These are phyloP conservation scores for Oxytropis ochrocephala DNA, from an alignment of 306 rosid genomes.

Conservation along the genomic window DNA sequence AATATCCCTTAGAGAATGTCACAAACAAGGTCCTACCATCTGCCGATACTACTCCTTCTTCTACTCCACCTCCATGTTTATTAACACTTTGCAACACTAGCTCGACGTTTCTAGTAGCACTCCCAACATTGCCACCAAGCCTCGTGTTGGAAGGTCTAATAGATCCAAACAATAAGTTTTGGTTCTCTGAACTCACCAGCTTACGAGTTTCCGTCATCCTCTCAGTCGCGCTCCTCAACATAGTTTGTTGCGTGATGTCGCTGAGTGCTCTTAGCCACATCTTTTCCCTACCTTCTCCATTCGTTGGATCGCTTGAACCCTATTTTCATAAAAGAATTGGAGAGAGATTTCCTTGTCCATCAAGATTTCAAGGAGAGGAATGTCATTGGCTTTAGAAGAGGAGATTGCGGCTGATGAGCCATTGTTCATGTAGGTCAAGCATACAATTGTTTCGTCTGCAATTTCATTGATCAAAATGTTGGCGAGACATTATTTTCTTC, in stretches of 20 bases:
- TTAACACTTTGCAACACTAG: background rate
- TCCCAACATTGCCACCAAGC: too few relatives aligned
- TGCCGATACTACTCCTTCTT: background rate
- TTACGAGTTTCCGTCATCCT: background rate
- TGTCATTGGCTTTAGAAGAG: too few relatives aligned
- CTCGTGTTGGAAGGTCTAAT: background rate
- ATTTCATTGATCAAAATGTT: too few relatives aligned
- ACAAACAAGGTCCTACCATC: slow-evolving; percentile 58
- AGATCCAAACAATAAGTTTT: slow-evolving; percentile 6
- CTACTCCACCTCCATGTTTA: background rate
- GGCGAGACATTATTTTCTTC: too few relatives aligned
- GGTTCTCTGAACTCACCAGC: background rate
- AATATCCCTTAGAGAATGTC: too few relatives aligned
- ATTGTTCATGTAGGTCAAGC: too few relatives aligned
- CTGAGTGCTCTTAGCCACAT: slow-evolving; percentile 40
- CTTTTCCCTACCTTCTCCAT: slow-evolving; percentile 7
- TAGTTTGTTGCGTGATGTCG: slow-evolving; percentile 42
- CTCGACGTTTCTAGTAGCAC: too few relatives aligned
- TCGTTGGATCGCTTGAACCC: slow-evolving; percentile 23
- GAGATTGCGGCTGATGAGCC: too few relatives aligned
- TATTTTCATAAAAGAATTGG: too few relatives aligned
- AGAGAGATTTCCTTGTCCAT: too few relatives aligned
- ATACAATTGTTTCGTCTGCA: too few relatives aligned
- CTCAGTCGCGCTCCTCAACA: background rate
- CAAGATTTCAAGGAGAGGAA: too few relatives aligned